Evolutionary conservation across 2,329 filamentous ascomycete species (phyloP), one percentile per base, ranked within the genome.

Genomic region (Cryphonectria parasitica): DNA sequence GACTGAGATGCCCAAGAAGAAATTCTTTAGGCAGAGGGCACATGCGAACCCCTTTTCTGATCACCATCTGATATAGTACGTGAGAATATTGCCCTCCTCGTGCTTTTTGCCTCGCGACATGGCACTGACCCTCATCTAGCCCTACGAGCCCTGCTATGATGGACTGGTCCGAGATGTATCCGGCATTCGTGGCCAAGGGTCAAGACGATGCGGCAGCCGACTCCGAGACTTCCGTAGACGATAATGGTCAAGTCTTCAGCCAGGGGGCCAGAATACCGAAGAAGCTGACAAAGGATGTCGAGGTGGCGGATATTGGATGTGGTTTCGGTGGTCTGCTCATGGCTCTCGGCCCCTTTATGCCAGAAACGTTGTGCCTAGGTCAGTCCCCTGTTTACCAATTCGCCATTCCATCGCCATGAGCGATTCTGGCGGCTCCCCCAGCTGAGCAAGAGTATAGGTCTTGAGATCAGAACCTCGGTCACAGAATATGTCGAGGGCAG

Each of bases 21-120:
- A 92, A 83, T 97, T 96, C 83, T 99, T 97, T 81, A 90, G 96
- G 69, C 96, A 99, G 82, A 89, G 96, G 80, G 96, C 96, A 52
- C 96, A 99, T 83, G 96, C 96, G 73, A 99, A 99, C 83, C 95
- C 95, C 8, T 99, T 99, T 83, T 98, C 95, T 2, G 96, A 99
- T 78, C 96, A 99, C 84, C 85, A 89, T 70, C 85, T 99, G 79
- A 86, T 87, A 77, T 99, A 99, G 96, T 80, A 68, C 75, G 75
- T 74, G 7, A 25, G 19, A 4, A 8, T 31, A 17, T 10, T 6
- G 11, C 43, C 19, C 52, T 39, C 52, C 45, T n/a, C 56, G 28
- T 13, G 34, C 49, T 10, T 54, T 10, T 11, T 5, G 8, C 28
- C 2, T 64, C 41, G 0, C 25, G 41, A 13, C 2, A 22, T 31